These are phyloP conservation scores for Knoxdaviesia proteae DNA, from an alignment of 2,329 filamentous ascomycete species.

Conservation along the genomic window DNA sequence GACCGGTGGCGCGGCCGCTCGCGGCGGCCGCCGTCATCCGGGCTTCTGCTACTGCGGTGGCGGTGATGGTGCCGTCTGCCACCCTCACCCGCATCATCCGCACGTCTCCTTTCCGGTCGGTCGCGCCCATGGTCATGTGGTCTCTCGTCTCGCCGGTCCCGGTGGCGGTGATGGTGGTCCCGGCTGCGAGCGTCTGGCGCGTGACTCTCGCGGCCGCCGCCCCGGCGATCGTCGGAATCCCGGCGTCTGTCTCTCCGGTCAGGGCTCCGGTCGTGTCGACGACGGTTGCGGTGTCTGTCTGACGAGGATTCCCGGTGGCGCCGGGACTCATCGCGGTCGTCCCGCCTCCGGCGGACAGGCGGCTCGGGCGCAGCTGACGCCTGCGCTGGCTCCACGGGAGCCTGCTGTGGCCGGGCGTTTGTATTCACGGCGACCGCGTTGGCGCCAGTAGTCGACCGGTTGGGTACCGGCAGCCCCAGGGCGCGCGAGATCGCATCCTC, in stretches of 20 bases:
- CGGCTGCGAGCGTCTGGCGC: background rate
- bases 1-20: too few species aligned
- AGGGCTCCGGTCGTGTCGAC: background rate
- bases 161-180: too few species aligned
- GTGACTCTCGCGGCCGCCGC: background rate
- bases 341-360: too few species aligned
- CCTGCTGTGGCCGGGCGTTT: too few species aligned
- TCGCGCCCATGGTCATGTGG: background rate
- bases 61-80: background rate
- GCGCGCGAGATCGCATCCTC: slow-evolving; percentile 76
- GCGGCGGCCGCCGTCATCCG: too few species aligned
- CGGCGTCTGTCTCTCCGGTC: background rate
- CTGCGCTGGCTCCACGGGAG: too few species aligned
- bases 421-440: slow-evolving; percentile 44
- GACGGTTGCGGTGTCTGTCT: background rate
- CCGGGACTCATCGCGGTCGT: too few species aligned
- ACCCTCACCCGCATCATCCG: too few species aligned
- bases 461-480: slow-evolving; percentile 55
- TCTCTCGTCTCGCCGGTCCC: background rate
- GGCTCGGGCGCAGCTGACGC: too few species aligned
- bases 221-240: background rate
- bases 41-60: background rate
- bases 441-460: slow-evolving; percentile 33
- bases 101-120: background rate
- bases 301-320: background rate